Base-by-base conservation (phyloP, 2,329 filamentous ascomycete genomes). In the Fusarium euwallaceae region DNA sequence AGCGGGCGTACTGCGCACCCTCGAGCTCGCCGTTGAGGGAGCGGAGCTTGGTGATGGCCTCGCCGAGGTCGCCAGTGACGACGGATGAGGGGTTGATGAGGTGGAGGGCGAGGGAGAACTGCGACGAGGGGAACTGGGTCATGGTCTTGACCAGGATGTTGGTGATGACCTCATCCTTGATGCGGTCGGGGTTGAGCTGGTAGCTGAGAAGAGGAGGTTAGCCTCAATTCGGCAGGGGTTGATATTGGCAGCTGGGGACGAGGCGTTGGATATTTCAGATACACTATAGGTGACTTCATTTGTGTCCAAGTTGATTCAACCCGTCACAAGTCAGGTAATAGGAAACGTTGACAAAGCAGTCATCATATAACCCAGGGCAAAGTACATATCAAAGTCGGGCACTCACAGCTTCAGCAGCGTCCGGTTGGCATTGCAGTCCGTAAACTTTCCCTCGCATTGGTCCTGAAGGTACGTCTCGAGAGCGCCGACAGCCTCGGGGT, bases 91-190 rank as follows among this genome's bases (percentile, higher is more conserved):
- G 93, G 74, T 95, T 95, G 81, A 99, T 95, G 76, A 99, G 94
- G 82, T 97, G 94, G 72, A 99, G 92, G 80, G 94, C 93, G 80
- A 98, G 94, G 79, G 92, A 93, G 91, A 98, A 99, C 85, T 98
- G 95, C 53, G 97, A 92, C 22, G 94, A 95, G 75, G 97, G 97
- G 89, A 99, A 99, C 87, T 98, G 94, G 78, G 96, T 98, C 83
- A 99, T 92, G 78, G 95, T 91, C 89, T 98, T 99, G 88, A 97
- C 95, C 84, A 99, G 95, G 87, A 98, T 94, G 90, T 98, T 98
- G 89, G 97, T 98, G 85, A 97, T 95, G 82, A 96, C 95, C 86
- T 99, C 97, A 82, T 98, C 94, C 88, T 97, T 96, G 82, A 95
- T 92, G 79, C 98, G 94, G 88, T 98, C 95, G 62, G 97, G 97